A percentile compares a stretch with the other conserved stretches of the same genome.
Conservation (phyloP, 2,329 filamentous ascomycete species). For the Pseudogymnoascus sp. region DNA sequence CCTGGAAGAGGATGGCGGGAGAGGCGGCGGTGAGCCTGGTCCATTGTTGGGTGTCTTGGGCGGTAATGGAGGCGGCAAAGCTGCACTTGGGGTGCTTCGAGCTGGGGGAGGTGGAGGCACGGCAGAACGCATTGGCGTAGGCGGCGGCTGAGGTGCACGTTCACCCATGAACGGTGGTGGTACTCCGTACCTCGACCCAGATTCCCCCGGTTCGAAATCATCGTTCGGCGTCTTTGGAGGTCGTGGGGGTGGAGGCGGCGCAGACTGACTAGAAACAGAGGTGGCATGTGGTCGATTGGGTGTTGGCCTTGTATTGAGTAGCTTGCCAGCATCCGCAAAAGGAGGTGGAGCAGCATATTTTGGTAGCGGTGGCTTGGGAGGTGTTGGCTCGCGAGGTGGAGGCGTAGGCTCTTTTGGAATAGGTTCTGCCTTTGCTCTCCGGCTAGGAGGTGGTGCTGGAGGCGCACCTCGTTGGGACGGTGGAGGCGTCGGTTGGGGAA, state of each 20-base stretch:
- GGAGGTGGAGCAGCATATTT: slow-evolving; percentile 82
- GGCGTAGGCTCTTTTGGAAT: slow-evolving; percentile 39
- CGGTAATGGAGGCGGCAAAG: slow-evolving; percentile 35
- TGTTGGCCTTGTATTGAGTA: slow-evolving; percentile 41
- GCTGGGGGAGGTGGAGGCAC: slow-evolving; percentile 64
- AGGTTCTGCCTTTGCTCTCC: slow-evolving; percentile 45
- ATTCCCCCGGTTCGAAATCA: slow-evolving; percentile 46
- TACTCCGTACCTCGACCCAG: slow-evolving; percentile 58
- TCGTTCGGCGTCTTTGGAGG: slow-evolving; percentile 66
- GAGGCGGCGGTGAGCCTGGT: slow-evolving; percentile 45
- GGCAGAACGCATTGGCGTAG: slow-evolving; percentile 63
- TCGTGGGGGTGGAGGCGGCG: slow-evolving; percentile 60
- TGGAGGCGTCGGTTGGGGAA: slow-evolving; percentile 21
- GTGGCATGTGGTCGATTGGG: slow-evolving; percentile 38
- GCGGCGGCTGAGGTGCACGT: slow-evolving; percentile 59
- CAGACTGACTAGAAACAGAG: slow-evolving; percentile 43
- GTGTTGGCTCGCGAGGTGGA: slow-evolving; percentile 64
- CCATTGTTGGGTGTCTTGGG: slow-evolving; percentile 37
- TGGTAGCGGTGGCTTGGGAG: slow-evolving; percentile 54
- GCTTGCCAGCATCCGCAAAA: slow-evolving; percentile 83
- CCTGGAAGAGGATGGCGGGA: slow-evolving; percentile 44
- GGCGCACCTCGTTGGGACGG: slow-evolving; percentile 33
- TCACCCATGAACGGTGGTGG: slow-evolving; percentile 72
- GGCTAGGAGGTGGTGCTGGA: slow-evolving; percentile 53
- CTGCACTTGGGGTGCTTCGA: slow-evolving; percentile 35